A percentile compares a stretch with the other conserved stretches of the same genome.
Evolutionary conservation across 78 protist genomes (phyloP).

Genomic region (Mantamonas sphyraenae): DNA sequence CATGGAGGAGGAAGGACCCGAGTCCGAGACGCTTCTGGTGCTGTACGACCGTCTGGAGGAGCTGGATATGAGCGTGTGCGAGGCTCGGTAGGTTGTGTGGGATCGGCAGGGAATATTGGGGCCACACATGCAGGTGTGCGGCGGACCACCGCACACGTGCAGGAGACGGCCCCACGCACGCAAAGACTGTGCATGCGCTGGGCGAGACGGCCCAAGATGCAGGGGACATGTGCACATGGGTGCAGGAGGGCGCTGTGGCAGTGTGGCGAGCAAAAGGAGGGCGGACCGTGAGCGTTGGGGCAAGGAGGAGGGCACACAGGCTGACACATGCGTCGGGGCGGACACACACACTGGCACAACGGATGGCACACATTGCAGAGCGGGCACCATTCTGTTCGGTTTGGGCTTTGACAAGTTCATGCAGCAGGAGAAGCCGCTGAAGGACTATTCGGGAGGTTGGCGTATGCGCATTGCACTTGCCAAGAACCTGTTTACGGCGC

Average conservation of each 20-base stretch:
- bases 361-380: constrained; percentile 9
- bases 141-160: too few species aligned
- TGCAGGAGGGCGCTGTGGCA: not conserved
- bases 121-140: too few species aligned
- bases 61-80: too few species aligned
- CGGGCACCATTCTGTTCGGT: constrained; percentile 9
- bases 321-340: not conserved
- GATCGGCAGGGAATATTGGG: too few species aligned
- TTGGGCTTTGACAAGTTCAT: not conserved
- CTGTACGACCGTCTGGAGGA: too few species aligned
- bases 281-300: too few species aligned
- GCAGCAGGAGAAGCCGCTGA: constrained; percentile 4
- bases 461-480: constrained; percentile 84
- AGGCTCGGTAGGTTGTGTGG: too few species aligned
- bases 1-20: not conserved
- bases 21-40: too few species aligned
- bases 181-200: not conserved
- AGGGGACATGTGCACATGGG: not conserved
- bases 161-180: too few species aligned
- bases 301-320: not conserved
- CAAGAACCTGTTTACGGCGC: constrained; percentile 52
- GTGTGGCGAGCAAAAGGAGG: too few species aligned
- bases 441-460: constrained; percentile 80
- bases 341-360: not conserved
- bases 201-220: not conserved